Conservation (phyloP, 495 filamentous ascomycete genomes). For the Penicillium waksmanii region DNA sequence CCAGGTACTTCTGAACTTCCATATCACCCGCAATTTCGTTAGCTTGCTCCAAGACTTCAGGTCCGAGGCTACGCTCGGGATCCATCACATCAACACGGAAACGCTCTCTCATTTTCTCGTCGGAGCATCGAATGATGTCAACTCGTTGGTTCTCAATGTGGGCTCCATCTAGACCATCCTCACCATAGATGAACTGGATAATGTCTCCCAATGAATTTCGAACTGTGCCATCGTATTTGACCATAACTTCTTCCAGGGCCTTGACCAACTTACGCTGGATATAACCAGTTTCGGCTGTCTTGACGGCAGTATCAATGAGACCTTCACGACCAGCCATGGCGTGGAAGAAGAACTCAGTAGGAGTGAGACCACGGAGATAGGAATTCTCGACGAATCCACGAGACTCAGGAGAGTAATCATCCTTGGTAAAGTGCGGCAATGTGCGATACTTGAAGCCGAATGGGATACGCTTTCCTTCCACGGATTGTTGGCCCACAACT, state of each 20-base stretch:
- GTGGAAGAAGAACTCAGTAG: conserved; percentile 98
- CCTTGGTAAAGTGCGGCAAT: conserved; percentile 96
- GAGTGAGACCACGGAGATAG: conserved; percentile 93
- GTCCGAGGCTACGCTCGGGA: conserved; percentile 59
- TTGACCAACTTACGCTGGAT: conserved; percentile 98
- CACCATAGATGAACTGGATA: conserved; percentile 96
- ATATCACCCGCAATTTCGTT: conserved; percentile 86
- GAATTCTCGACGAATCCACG: conserved; percentile 99
- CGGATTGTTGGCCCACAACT: conserved; percentile 93
- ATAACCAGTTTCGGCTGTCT: conserved; percentile 98
- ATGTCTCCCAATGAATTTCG: conserved; percentile 96
- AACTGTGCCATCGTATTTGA: conserved; percentile 96
- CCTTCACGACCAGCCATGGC: conserved; percentile 99
- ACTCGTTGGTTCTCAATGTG: conserved; percentile 90
- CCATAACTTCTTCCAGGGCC: conserved; percentile 95
- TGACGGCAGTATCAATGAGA: conserved; percentile 99
- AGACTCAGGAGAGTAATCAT: conserved; percentile 96
- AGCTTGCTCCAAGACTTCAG: conserved; percentile 81
- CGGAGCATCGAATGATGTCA: conserved; percentile 78
- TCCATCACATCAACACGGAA: conserved; percentile 98
- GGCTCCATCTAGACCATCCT: conserved; percentile 91
- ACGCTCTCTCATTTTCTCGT: conserved; percentile 70
- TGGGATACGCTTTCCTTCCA: conserved; percentile 98
- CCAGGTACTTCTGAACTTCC: conserved; percentile 79
- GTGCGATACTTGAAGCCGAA: conserved; percentile 99